phyloP scores from a whole-genome alignment of 2,329 filamentous ascomycete species.

The Dactylellina parvicollis region DNA sequence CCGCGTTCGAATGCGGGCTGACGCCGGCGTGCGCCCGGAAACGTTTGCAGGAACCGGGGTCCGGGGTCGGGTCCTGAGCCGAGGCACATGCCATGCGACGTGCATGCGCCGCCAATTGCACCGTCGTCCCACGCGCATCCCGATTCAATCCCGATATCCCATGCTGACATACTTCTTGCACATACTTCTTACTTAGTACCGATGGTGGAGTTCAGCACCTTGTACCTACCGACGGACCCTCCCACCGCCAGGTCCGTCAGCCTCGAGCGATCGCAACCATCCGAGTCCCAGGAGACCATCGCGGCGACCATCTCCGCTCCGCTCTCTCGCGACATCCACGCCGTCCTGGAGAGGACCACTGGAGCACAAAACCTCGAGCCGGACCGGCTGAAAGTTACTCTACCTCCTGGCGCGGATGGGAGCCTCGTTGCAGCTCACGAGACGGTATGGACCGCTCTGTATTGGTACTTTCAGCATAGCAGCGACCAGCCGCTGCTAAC shows the following conservation, averaged over 20 bases:
- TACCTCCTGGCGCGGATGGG: neutral
- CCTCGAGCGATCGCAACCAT: neutral
- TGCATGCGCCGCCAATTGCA: too few species aligned
- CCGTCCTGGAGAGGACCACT: neutral
- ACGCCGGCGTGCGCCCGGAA: constrained; percentile 2
- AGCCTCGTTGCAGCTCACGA: neutral
- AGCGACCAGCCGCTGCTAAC: neutral
- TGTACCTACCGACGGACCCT: constrained; percentile 37
- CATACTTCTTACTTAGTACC: neutral
- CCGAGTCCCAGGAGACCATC: constrained; percentile 5
- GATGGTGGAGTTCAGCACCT: constrained; percentile 5
- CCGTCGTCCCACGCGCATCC: too few species aligned
- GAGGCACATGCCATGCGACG: too few species aligned
- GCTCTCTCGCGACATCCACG: neutral
- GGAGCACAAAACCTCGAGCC: neutral
- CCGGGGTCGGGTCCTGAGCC: constrained; percentile 17
- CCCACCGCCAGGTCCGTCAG: constrained; percentile 10
- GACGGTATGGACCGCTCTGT: constrained; percentile 24
- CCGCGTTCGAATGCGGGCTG: constrained; percentile 1
- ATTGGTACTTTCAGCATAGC: constrained; percentile 39
- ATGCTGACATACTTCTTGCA: too few species aligned
- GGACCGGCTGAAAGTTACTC: constrained; percentile 2
- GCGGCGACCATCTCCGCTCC: neutral
- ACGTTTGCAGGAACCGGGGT: neutral
- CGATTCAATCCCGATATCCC: too few species aligned